Conservation (phyloP, 2,329 filamentous ascomycete genomes). For the Ophiocordyceps unilateralis region DNA sequence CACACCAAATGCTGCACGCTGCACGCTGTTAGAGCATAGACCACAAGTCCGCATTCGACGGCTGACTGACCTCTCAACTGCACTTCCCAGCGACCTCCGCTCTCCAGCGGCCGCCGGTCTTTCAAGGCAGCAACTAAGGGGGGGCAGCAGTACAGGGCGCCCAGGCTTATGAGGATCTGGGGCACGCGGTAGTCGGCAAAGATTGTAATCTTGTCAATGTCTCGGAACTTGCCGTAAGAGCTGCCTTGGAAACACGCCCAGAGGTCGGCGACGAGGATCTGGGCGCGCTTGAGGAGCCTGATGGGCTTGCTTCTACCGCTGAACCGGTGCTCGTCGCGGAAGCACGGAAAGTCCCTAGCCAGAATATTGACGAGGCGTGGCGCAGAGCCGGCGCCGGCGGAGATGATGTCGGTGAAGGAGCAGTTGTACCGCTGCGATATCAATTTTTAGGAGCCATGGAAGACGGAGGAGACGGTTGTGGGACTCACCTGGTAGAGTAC, state of each 20-base stretch:
- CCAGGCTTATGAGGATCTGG: slow-evolving; percentile 73
- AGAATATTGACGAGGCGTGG: slow-evolving; percentile 74
- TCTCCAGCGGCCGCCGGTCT: slow-evolving; percentile 44
- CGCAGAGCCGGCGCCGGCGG: slow-evolving; percentile 60
- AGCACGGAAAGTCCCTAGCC: slow-evolving; percentile 66
- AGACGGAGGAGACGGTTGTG: background rate
- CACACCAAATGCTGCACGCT: slow-evolving; percentile 91
- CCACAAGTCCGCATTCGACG: too few species aligned
- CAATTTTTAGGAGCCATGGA: background rate
- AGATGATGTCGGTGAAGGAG: slow-evolving; percentile 56
- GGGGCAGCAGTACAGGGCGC: slow-evolving; percentile 73
- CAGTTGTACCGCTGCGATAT: slow-evolving; percentile 56
- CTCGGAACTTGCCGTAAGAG: slow-evolving; percentile 62
- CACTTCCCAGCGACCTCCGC: slow-evolving; percentile 64
- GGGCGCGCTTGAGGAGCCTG: slow-evolving; percentile 79
- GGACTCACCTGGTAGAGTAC: slow-evolving; percentile 57
- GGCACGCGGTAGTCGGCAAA: slow-evolving; percentile 97
- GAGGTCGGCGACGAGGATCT: slow-evolving; percentile 88
- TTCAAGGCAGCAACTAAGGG: slow-evolving; percentile 55
- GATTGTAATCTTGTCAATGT: slow-evolving; percentile 95
- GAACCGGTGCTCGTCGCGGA: slow-evolving; percentile 65
- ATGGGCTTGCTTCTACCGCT: slow-evolving; percentile 53
- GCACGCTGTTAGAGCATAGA: slow-evolving; percentile 1
- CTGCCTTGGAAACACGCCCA: slow-evolving; percentile 90
- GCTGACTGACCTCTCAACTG: slow-evolving; percentile 55